Percentiles rank a stretch among this genome's conserved stretches.
Conservation (phyloP, 805 yeast species). For the Huiozyma naganishii region DNA sequence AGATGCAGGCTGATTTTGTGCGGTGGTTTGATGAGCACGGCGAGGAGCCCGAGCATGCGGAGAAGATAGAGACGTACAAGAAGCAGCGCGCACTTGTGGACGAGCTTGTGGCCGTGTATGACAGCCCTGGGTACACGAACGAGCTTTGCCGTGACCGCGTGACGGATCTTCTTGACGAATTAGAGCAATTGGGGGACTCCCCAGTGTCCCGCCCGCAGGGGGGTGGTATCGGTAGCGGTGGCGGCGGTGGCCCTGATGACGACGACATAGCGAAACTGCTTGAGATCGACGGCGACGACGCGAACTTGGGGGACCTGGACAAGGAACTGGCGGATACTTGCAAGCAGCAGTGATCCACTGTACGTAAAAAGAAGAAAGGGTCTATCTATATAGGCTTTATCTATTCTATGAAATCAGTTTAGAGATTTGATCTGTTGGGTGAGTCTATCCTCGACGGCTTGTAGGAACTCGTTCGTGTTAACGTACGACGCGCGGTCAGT, state of each 20-base stretch:
- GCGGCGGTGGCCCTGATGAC: constrained; percentile 4
- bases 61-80: constrained; percentile 43
- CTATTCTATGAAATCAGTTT: not conserved
- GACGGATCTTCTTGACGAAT: constrained; percentile 19
- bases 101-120: constrained; percentile 56
- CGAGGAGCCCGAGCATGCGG: constrained; percentile 20
- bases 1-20: constrained; percentile 62
- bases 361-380: too few relatives aligned
- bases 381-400: too few relatives aligned
- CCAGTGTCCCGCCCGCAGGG: constrained; percentile 14
- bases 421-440: constrained; percentile 23
- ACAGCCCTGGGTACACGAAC: constrained; percentile 42
- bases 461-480: constrained; percentile 65
- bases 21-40: constrained; percentile 46
- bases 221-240: constrained; percentile 7
- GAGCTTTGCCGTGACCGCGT: constrained; percentile 14
- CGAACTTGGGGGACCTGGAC: constrained; percentile 15
- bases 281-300: constrained; percentile 18
- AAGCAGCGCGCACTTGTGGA: constrained; percentile 52
- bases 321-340: constrained; percentile 24
- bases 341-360: constrained; percentile 16
- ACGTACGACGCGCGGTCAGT: constrained; percentile 53
- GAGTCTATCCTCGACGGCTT: constrained; percentile 60
- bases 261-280: constrained; percentile 13
- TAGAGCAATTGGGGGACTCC: constrained; percentile 25